These are phyloP conservation scores for Paramarasmius palmivorus DNA, from an alignment of 1,284 basidiomycete species.

Conservation along the genomic window DNA sequence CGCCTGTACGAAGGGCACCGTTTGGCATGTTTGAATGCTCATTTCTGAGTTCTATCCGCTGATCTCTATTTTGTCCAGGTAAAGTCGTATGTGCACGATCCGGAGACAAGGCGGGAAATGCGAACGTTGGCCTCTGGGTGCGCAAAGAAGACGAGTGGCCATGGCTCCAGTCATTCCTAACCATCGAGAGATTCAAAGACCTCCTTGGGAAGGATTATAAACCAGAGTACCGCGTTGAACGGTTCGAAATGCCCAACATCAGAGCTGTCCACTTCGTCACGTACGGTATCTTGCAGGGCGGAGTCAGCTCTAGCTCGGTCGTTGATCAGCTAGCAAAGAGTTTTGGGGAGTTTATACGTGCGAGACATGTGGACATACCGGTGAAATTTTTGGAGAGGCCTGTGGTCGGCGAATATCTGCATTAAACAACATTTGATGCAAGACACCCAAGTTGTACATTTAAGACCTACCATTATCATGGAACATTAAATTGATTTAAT, in stretches of 20 bases:
- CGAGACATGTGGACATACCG: slow-evolving; percentile 17
- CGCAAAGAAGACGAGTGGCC: slow-evolving; percentile 16
- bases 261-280: slow-evolving; percentile 23
- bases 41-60: background rate
- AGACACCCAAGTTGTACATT: too few relatives aligned
- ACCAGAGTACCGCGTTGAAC: slow-evolving; percentile 13
- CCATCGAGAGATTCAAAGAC: slow-evolving; percentile 18
- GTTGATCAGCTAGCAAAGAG: slow-evolving; percentile 24
- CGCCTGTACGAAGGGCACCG: slow-evolving; percentile 17
- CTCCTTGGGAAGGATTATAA: slow-evolving; percentile 21
- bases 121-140: slow-evolving; percentile 24
- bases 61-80: slow-evolving; percentile 4
- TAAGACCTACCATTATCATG: too few relatives aligned
- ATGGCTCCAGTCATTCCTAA: slow-evolving; percentile 20
- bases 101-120: slow-evolving; percentile 23
- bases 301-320: slow-evolving; percentile 20
- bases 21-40: background rate
- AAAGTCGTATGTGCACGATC: slow-evolving; percentile 21
- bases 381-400: slow-evolving; percentile 8
- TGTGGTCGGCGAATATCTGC: slow-evolving; percentile 1
- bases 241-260: slow-evolving; percentile 23
- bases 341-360: slow-evolving; percentile 22
- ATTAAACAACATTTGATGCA: background rate
- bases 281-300: slow-evolving; percentile 22
- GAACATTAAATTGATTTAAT: too few relatives aligned